Evolutionary conservation across 2,329 filamentous ascomycete species (phyloP), one percentile per base, ranked within the genome.

Genomic region (Teratosphaeriaceae sp.): DNA sequence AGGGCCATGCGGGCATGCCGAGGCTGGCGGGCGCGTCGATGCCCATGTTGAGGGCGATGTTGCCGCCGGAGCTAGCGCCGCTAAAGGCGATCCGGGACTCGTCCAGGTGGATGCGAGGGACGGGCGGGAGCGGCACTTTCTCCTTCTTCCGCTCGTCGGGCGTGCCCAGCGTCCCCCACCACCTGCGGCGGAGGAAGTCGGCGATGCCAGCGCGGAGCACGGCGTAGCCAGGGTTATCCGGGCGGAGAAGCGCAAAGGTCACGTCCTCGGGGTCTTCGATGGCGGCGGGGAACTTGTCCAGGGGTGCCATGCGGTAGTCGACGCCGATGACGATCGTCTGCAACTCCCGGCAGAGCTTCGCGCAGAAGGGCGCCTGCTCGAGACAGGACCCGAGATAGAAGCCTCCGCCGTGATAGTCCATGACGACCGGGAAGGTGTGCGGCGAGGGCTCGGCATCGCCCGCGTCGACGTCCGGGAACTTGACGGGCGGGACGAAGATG

Each of bases 241-340:
- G 59, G 29, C 70, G 62, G 21, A 71, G 53, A 2, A 72, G 62
- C 1, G 69, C 67, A 3, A 58, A 59, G 2, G 72, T 51, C 1
- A 68, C 67, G 44, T 72, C 70, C 40, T 72, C 70, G 8, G 66
- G 66, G 46, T 73, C 70, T 46, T 70, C 64, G 15, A 72, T 63
- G 1, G 70, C 70, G 0, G 68, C 67, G 0, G 70, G 70, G 37
- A 70, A 73, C 27, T 69, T 63, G 43, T 69, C 61, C 43, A 70
- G 63, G 1, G 70, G 70, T 3, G 67, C 70, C 35, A 72, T 67
- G 26, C 70, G 65, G 46, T 73, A 73, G 39, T 71, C 70, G 3
- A 72, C 69, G 38, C 63, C 67, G 38, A 72, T 65, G 33, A 69
- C 68, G 5, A 72, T 60, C 9, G 64, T 60, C 3, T 60, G 54